These are phyloP conservation scores for Fusarium piperis DNA, from an alignment of 2,329 filamentous ascomycete species.

Conservation along the genomic window DNA sequence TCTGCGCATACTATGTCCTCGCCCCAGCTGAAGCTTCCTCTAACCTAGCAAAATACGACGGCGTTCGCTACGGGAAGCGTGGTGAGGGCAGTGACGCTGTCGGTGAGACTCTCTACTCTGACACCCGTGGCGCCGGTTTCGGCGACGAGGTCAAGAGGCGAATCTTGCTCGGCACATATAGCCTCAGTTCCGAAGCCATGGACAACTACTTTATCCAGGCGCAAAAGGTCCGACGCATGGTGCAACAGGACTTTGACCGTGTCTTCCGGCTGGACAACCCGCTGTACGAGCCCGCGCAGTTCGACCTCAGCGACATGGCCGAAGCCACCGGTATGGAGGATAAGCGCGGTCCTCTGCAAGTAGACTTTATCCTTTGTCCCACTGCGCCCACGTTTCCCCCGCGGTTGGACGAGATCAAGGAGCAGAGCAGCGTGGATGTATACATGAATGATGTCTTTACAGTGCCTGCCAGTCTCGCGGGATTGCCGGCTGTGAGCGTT, in stretches of 20 bases:
- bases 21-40: slow-evolving; percentile 95
- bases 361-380: slow-evolving; percentile 89
- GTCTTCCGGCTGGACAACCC: slow-evolving; percentile 78
- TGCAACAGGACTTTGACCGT: slow-evolving; percentile 86
- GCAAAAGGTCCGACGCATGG: slow-evolving; percentile 84
- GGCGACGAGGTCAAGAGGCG: slow-evolving; percentile 86
- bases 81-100: slow-evolving; percentile 61
- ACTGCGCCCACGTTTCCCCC: slow-evolving; percentile 85
- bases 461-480: slow-evolving; percentile 91
- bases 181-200: slow-evolving; percentile 87
- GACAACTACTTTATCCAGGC: slow-evolving; percentile 98
- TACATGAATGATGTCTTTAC: slow-evolving; percentile 98
- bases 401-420: slow-evolving; percentile 64
- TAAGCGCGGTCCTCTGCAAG: slow-evolving; percentile 68
- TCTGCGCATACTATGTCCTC: slow-evolving; percentile 94
- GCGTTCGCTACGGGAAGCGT: slow-evolving; percentile 85
- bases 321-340: slow-evolving; percentile 61
- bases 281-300: slow-evolving; percentile 63
- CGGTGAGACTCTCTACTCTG: slow-evolving; percentile 76
- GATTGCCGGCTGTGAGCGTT: slow-evolving; percentile 87
- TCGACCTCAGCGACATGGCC: slow-evolving; percentile 69
- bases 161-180: slow-evolving; percentile 90
- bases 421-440: slow-evolving; percentile 70
- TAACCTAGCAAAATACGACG: slow-evolving; percentile 96
- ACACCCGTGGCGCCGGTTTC: slow-evolving; percentile 78